These are phyloP conservation scores for Wallacemonas sp. DNA, from an alignment of 208 protist genomes.

Conservation along the genomic window DNA sequence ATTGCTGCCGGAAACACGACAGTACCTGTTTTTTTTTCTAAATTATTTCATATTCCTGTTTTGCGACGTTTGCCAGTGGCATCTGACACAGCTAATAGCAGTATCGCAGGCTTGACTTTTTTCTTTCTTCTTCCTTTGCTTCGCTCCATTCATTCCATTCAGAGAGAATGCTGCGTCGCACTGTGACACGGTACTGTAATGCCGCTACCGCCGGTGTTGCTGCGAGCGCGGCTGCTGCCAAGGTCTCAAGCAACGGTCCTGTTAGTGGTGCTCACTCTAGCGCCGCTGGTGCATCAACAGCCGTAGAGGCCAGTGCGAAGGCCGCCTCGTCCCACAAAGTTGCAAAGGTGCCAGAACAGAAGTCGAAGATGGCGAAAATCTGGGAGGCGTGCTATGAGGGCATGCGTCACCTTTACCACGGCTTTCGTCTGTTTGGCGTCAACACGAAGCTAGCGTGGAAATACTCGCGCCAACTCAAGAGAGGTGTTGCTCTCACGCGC, in stretches of 20 bases:
- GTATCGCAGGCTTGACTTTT: neutral
- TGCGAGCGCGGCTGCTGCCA: neutral
- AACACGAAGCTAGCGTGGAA: slow-evolving; percentile 88
- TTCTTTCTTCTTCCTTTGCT: neutral
- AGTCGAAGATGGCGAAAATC: slow-evolving; percentile 38
- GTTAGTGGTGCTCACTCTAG: neutral
- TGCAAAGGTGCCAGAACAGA: slow-evolving; percentile 14
- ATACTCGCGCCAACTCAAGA: slow-evolving; percentile 84
- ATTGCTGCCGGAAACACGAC: neutral
- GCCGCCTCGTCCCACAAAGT: neutral
- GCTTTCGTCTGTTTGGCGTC: slow-evolving; percentile 88
- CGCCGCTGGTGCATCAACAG: neutral
- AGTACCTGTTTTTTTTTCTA: neutral
- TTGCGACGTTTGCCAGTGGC: too few species aligned
- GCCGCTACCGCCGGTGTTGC: slow-evolving; percentile 11
- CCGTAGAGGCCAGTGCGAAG: neutral
- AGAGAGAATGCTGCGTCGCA: slow-evolving; percentile 36
- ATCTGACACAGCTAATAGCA: neutral
- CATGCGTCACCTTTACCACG: slow-evolving; percentile 85
- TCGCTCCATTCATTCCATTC: too few species aligned
- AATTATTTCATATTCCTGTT: neutral
- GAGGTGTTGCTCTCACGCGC: slow-evolving; percentile 81
- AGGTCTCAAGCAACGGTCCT: neutral
- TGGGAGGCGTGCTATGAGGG: slow-evolving; percentile 48
- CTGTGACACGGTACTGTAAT: slow-evolving; percentile 32